Conservation (phyloP, 2,329 filamentous ascomycete genomes). For the Acrocalymma vagum region DNA sequence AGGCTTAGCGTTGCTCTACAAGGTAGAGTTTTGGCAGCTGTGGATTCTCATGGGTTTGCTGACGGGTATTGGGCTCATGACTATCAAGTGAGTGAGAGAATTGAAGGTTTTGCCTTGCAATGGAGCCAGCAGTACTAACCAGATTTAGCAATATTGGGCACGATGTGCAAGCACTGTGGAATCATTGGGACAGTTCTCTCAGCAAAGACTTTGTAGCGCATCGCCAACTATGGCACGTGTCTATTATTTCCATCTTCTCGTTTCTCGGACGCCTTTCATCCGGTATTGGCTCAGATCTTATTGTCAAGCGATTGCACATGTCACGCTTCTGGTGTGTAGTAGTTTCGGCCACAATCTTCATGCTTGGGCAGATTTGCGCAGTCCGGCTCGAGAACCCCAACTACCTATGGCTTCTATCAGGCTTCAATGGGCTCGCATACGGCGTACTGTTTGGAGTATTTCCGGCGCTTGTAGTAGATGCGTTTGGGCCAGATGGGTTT, state of each 20-base stretch:
- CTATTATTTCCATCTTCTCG: slow-evolving; percentile 87
- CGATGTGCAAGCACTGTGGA: slow-evolving; percentile 87
- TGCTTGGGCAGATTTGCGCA: slow-evolving; percentile 78
- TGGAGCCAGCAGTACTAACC: slow-evolving; percentile 50
- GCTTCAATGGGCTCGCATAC: slow-evolving; percentile 86
- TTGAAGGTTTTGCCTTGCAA: too few relatives aligned
- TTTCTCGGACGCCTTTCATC: slow-evolving; percentile 79
- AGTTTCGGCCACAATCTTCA: slow-evolving; percentile 79
- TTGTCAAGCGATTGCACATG: slow-evolving; percentile 81
- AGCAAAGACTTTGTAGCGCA: slow-evolving; percentile 78
- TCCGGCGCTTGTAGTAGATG: slow-evolving; percentile 84
- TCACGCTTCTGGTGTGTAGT: slow-evolving; percentile 93
- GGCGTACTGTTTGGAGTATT: slow-evolving; percentile 95
- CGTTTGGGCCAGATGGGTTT: slow-evolving; percentile 87
- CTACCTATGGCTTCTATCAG: slow-evolving; percentile 78
- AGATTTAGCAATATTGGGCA: slow-evolving; percentile 89
- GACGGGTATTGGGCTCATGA: slow-evolving; percentile 95
- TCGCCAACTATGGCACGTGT: slow-evolving; percentile 90
- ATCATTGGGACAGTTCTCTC: slow-evolving; percentile 78
- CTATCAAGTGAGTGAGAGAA: slow-evolving; percentile 81
- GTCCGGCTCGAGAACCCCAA: slow-evolving; percentile 80
- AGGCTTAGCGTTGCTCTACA: slow-evolving; percentile 76
- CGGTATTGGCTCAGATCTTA: slow-evolving; percentile 85
- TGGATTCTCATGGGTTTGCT: slow-evolving; percentile 90
- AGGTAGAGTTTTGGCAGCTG: slow-evolving; percentile 87